Percentiles rank a stretch among this genome's conserved stretches.
Conservation (phyloP, 306 rosid genomes). For the Hylodesmum podocarpum region DNA sequence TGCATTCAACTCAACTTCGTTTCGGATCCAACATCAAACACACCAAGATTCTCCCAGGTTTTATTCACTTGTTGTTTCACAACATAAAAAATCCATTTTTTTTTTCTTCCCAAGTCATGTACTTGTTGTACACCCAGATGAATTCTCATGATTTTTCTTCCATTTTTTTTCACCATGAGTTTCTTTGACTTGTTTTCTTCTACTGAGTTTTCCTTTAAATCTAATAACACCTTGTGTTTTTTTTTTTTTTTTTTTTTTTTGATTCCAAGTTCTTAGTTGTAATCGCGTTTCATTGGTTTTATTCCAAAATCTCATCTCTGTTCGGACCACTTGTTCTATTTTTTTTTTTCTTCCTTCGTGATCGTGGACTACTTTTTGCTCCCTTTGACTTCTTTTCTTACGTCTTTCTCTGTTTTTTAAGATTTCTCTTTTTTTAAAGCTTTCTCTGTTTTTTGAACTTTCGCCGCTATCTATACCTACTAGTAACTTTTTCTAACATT, state of each 20-base stretch:
- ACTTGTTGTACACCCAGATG: neutral
- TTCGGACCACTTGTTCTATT: constrained; percentile 6
- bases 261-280: neutral
- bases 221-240: neutral
- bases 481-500: neutral
- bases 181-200: neutral
- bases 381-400: neutral
- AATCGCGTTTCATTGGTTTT: constrained; percentile 8
- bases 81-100: neutral
- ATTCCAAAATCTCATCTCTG: neutral
- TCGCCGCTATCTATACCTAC: too few relatives aligned
- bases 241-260: neutral
- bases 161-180: neutral
- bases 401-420: too few relatives aligned
- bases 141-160: neutral
- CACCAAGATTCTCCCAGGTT: constrained; percentile 23
- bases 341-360: constrained; percentile 19
- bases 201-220: neutral
- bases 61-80: neutral
- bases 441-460: neutral
- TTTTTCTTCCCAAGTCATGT: neutral
- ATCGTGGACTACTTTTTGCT: constrained; percentile 7
- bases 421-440: too few relatives aligned
- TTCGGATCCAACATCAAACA: neutral
- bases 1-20: neutral